A percentile compares a stretch with the other conserved stretches of the same genome.
These are phyloP conservation scores for Teratosphaeria epicoccoides DNA, from an alignment of 2,329 filamentous ascomycete species.

Conservation along the genomic window DNA sequence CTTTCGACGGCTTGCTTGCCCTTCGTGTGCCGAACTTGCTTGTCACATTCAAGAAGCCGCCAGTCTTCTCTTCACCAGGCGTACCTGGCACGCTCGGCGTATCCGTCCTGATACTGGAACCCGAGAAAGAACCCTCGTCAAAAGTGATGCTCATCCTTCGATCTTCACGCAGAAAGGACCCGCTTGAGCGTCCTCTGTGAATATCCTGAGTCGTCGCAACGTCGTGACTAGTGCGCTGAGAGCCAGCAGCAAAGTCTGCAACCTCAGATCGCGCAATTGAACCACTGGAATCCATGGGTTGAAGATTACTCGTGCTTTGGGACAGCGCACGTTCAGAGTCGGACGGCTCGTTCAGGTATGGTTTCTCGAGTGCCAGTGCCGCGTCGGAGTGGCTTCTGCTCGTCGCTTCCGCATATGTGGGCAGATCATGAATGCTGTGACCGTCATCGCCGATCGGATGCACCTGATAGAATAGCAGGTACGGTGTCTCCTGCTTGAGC, in stretches of 20 bases:
- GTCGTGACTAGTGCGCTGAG: slow-evolving; percentile 22
- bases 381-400: slow-evolving; percentile 19
- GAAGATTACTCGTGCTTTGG: slow-evolving; percentile 5
- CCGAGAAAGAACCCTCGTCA: slow-evolving; percentile 28
- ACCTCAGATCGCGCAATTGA: slow-evolving; percentile 4
- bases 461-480: slow-evolving; percentile 91
- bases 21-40: slow-evolving; percentile 22
- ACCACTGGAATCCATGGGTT: slow-evolving; percentile 1
- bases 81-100: slow-evolving; percentile 28
- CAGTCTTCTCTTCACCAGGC: slow-evolving; percentile 31
- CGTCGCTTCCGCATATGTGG: slow-evolving; percentile 32
- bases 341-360: slow-evolving; percentile 10
- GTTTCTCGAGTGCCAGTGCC: slow-evolving; percentile 15
- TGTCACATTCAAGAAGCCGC: slow-evolving; percentile 20
- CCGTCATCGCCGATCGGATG: slow-evolving; percentile 68
- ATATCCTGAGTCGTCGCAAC: slow-evolving; percentile 13
- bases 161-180: slow-evolving; percentile 22
- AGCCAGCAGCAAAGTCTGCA: slow-evolving; percentile 13
- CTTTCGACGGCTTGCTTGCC: slow-evolving; percentile 14
- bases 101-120: slow-evolving; percentile 17
- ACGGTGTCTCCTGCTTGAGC: slow-evolving; percentile 78
- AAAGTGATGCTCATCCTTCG: slow-evolving; percentile 31
- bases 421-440: slow-evolving; percentile 26
- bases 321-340: slow-evolving; percentile 12
- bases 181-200: slow-evolving; percentile 26